Conservation (phyloP, 2,329 filamentous ascomycete species). For the Sclerotinia subarctica region DNA sequence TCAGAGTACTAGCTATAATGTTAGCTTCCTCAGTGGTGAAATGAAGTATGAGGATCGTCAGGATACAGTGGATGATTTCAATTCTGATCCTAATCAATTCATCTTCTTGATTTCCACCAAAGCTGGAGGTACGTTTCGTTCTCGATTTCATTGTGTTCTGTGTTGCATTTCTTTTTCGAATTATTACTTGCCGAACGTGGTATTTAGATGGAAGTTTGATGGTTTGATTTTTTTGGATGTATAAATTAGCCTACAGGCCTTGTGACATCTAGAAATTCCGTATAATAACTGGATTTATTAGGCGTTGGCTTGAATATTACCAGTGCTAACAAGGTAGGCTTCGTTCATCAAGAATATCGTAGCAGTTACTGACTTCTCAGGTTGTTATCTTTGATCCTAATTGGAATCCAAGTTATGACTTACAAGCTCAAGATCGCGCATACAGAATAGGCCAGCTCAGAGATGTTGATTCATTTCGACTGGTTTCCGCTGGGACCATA, state of each 20-base stretch:
- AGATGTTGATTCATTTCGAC: slow-evolving; percentile 91
- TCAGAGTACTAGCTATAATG: slow-evolving; percentile 81
- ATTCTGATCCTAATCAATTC: slow-evolving; percentile 80
- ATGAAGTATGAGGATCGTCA: slow-evolving; percentile 82
- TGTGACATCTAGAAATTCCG: neutral
- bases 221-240: no score
- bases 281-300: slow-evolving; percentile 17
- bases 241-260: neutral
- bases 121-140: slow-evolving; percentile 58
- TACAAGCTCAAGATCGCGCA: slow-evolving; percentile 93
- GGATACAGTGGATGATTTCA: slow-evolving; percentile 83
- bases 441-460: slow-evolving; percentile 92
- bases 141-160: neutral
- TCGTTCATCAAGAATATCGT: neutral
- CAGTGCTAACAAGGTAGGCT: slow-evolving; percentile 83
- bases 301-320: slow-evolving; percentile 93
- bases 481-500: slow-evolving; percentile 87
- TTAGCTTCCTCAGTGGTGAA: slow-evolving; percentile 85
- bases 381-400: slow-evolving; percentile 88
- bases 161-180: neutral
- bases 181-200: neutral
- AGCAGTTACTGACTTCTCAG: neutral
- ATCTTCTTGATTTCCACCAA: slow-evolving; percentile 95
- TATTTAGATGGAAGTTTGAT: neutral
- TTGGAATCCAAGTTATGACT: slow-evolving; percentile 93